phyloP scores from a whole-genome alignment of 2,329 filamentous ascomycete genomes.

The Camillea tinctor region DNA sequence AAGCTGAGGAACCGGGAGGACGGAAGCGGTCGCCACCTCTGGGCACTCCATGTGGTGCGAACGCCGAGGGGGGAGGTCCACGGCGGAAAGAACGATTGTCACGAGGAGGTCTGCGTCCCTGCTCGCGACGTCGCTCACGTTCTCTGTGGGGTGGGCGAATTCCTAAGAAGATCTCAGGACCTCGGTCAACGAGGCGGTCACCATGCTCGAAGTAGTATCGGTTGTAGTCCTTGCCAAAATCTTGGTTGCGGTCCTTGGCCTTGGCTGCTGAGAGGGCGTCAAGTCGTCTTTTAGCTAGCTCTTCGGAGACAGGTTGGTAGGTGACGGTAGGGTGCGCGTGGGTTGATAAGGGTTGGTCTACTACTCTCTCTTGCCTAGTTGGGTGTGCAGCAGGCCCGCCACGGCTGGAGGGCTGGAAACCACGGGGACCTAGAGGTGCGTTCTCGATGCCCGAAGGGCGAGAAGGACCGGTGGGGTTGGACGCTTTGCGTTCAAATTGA shows the following conservation, averaged over 20 bases:
- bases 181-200: conserved; percentile 67
- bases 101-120: conserved; percentile 34
- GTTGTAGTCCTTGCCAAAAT: conserved; percentile 55
- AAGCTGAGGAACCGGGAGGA: conserved; percentile 18
- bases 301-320: conserved; percentile 60
- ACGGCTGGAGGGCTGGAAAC: conserved; percentile 33
- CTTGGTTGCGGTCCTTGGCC: conserved; percentile 39
- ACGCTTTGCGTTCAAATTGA: conserved; percentile 21
- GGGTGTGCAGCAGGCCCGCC: conserved; percentile 18
- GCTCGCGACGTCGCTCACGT: conserved; percentile 38
- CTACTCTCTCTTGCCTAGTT: conserved; percentile 21
- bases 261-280: conserved; percentile 53
- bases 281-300: conserved; percentile 63
- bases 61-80: conserved; percentile 22
- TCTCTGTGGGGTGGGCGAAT: conserved; percentile 60
- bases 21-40: conserved; percentile 35
- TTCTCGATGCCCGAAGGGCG: conserved; percentile 32
- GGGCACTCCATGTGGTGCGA: conserved; percentile 31
- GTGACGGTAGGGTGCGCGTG: conserved; percentile 41
- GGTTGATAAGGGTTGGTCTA: conserved; percentile 35
- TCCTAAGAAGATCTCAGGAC: conserved; percentile 66
- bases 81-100: conserved; percentile 25
- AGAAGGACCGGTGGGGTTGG: conserved; percentile 33
- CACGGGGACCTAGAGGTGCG: conserved; percentile 40
- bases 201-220: conserved; percentile 72